A percentile compares a stretch with the other conserved stretches of the same genome.
Conservation (phyloP, 495 filamentous ascomycete genomes). For the Neurospora discreta region DNA sequence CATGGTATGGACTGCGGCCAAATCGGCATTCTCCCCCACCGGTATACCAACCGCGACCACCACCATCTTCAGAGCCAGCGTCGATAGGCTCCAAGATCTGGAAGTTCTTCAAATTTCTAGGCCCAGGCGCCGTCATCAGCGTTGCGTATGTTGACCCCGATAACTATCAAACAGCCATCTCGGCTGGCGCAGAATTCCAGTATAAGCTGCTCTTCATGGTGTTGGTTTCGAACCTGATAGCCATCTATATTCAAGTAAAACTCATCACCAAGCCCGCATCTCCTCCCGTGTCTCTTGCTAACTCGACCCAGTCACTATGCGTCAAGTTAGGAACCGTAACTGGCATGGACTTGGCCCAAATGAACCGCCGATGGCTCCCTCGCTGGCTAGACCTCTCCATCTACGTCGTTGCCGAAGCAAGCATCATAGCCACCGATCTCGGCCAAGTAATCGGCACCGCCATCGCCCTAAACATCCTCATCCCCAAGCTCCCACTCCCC, state of each 20-base stretch:
- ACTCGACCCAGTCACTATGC: conserved; percentile 10
- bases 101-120: conserved; percentile 11
- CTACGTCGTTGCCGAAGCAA: conserved; percentile 19
- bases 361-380: conserved; percentile 18
- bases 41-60: conserved; percentile 1
- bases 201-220: conserved; percentile 23
- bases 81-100: conserved; percentile 1
- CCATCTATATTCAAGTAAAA: conserved; percentile 20
- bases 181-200: conserved; percentile 19
- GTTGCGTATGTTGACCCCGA: conserved; percentile 22
- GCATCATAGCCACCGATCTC: conserved; percentile 22
- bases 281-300: not conserved
- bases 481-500: conserved; percentile 8
- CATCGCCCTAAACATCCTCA: conserved; percentile 12
- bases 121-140: conserved; percentile 14
- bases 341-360: conserved; percentile 18
- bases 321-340: conserved; percentile 23
- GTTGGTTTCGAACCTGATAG: conserved; percentile 20
- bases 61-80: not conserved
- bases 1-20: not conserved
- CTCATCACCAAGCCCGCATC: not conserved
- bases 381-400: conserved; percentile 20
- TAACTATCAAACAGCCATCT: conserved; percentile 24
- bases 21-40: not conserved
- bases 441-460: conserved; percentile 14